Evolutionary conservation across 2,329 filamentous ascomycete genomes (phyloP).

Genomic region (Albophoma yamanashiensis): DNA sequence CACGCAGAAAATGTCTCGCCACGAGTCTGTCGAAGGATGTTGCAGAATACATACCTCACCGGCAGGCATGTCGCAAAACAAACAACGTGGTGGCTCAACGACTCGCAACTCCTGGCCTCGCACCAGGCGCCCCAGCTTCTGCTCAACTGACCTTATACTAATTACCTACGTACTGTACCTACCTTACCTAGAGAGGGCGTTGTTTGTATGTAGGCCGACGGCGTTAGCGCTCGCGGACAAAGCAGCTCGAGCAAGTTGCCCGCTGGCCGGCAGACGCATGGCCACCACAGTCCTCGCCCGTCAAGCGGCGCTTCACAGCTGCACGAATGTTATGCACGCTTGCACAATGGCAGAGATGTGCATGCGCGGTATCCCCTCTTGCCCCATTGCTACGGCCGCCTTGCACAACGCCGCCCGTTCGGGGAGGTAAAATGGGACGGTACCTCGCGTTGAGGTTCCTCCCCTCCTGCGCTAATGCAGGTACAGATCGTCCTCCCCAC

Average conservation of each 20-base stretch:
- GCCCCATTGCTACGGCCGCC: not conserved
- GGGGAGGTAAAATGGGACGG: not conserved
- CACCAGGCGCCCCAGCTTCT: not conserved
- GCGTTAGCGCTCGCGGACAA: not conserved
- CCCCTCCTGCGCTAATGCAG: slow-evolving; percentile 9
- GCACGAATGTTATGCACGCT: not conserved
- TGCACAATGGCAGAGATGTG: not conserved
- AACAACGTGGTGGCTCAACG: not conserved
- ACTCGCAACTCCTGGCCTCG: not conserved
- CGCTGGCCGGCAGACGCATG: not conserved
- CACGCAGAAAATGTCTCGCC: not conserved
- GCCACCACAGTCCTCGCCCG: too few species aligned
- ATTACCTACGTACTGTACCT: too few species aligned
- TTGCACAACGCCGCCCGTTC: not conserved
- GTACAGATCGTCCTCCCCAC: slow-evolving; percentile 10
- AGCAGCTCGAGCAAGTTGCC: not conserved
- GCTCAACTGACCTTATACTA: too few species aligned
- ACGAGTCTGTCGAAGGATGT: not conserved
- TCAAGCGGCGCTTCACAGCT: too few species aligned
- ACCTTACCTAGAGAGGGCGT: too few species aligned
- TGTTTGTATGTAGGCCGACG: too few species aligned
- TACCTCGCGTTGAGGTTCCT: not conserved
- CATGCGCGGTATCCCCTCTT: not conserved
- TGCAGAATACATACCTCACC: not conserved
- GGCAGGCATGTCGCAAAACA: not conserved